Percentiles rank a stretch among this genome's conserved stretches.
These are phyloP conservation scores for Saccharomyces hybrid DNA, from an alignment of 1,139 yeast genomes.

Conservation along the genomic window DNA sequence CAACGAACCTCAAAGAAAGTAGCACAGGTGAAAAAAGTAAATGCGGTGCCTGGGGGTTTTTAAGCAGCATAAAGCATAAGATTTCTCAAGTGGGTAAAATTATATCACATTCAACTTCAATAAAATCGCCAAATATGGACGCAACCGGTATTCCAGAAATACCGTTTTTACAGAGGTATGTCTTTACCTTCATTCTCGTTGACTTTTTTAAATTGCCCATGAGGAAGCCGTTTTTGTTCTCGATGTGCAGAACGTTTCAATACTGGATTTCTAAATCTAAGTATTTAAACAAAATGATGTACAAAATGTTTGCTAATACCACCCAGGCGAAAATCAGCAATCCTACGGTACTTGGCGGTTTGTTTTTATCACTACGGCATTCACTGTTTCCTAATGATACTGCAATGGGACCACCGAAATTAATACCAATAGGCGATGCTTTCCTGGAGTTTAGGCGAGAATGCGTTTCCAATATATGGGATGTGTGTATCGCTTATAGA, in stretches of 20 bases:
- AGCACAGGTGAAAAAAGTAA: not conserved
- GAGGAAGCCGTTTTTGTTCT: slow-evolving; percentile 23
- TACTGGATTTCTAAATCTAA: slow-evolving; percentile 8
- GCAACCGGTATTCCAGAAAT: not conserved
- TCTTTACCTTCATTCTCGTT: slow-evolving; percentile 17
- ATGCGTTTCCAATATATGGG: slow-evolving; percentile 14
- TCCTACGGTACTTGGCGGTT: not conserved
- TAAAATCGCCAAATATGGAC: not conserved
- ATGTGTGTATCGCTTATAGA: slow-evolving; percentile 8
- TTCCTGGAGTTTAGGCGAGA: slow-evolving; percentile 13
- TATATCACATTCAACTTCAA: not conserved
- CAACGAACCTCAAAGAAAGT: not conserved
- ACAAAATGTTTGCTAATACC: slow-evolving; percentile 1
- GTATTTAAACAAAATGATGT: slow-evolving; percentile 8
- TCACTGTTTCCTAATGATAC: slow-evolving; percentile 27
- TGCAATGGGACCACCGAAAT: slow-evolving; percentile 21
- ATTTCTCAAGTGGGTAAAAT: not conserved
- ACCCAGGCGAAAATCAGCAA: not conserved
- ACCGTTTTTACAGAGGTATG: slow-evolving; percentile 9
- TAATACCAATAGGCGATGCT: slow-evolving; percentile 19
- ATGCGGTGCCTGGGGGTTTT: not conserved
- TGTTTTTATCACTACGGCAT: slow-evolving; percentile 10
- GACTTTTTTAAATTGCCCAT: slow-evolving; percentile 14
- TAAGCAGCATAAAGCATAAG: not conserved
- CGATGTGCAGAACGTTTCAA: slow-evolving; percentile 14